These are phyloP conservation scores for Ophiocordyceps australis DNA, from an alignment of 2,329 filamentous ascomycete species.

Conservation along the genomic window DNA sequence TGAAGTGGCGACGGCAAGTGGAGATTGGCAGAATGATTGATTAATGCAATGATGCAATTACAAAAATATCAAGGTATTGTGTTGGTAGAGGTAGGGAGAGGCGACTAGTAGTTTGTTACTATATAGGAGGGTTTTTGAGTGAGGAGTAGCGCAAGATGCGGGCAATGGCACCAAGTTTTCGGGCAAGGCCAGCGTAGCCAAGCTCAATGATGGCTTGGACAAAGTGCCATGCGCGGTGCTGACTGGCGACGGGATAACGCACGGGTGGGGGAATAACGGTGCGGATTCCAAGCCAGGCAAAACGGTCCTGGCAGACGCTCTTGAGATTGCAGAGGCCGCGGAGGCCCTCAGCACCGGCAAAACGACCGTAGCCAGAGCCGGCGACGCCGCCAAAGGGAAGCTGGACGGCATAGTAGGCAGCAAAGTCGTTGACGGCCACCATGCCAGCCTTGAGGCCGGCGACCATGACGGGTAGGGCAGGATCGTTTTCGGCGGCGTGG, in stretches of 20 bases:
- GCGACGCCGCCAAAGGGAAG: slow-evolving; percentile 85
- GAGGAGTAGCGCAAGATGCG: slow-evolving; percentile 25
- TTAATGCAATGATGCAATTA: too few species aligned
- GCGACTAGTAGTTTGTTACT: too few species aligned
- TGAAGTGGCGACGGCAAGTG: too few species aligned
- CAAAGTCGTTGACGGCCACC: slow-evolving; percentile 94
- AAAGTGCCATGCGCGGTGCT: slow-evolving; percentile 46
- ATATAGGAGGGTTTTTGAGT: too few species aligned
- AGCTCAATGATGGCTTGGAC: slow-evolving; percentile 40
- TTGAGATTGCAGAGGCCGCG: slow-evolving; percentile 76
- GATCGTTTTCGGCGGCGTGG: slow-evolving; percentile 50
- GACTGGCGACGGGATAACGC: slow-evolving; percentile 60
- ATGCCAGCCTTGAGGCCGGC: slow-evolving; percentile 62
- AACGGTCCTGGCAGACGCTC: slow-evolving; percentile 63
- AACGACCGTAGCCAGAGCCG: slow-evolving; percentile 82
- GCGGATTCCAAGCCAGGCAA: slow-evolving; percentile 38
- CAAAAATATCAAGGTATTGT: too few species aligned
- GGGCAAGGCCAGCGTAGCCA: slow-evolving; percentile 29
- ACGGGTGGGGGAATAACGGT: slow-evolving; percentile 69
- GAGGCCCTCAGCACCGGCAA: slow-evolving; percentile 80
- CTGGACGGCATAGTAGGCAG: slow-evolving; percentile 80
- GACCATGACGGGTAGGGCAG: slow-evolving; percentile 46
- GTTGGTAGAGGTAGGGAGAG: too few species aligned
- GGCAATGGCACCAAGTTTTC: slow-evolving; percentile 20
- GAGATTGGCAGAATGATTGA: too few species aligned